Percentiles rank a stretch among this genome's conserved stretches.
These are phyloP conservation scores for Abelmoschus esculentus DNA, from an alignment of 345 rosid species.

Conservation along the genomic window DNA sequence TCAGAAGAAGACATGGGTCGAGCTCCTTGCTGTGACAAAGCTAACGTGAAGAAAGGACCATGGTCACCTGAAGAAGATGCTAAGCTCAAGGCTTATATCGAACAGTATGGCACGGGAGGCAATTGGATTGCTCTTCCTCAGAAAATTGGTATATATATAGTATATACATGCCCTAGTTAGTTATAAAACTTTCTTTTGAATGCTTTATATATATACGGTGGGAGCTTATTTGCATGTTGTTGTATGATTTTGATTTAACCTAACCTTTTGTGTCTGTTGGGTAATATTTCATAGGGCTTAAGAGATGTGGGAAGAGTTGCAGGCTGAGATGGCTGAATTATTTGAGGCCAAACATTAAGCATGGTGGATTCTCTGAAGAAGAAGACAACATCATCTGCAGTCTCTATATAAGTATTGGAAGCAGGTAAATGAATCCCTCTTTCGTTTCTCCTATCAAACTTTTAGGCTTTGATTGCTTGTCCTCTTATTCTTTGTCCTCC, in stretches of 20 bases:
- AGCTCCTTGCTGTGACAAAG: conserved; percentile 81
- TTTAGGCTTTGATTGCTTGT: conserved; percentile 25
- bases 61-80: conserved; percentile 98
- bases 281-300: conserved; percentile 17
- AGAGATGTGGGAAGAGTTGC: conserved; percentile 97
- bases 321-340: conserved; percentile 95
- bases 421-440: conserved; percentile 51
- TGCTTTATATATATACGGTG: neutral
- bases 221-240: neutral
- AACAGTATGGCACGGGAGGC: conserved; percentile 75
- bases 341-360: conserved; percentile 84
- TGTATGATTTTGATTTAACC: too few species aligned
- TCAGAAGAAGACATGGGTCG: conserved; percentile 53
- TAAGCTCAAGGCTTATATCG: conserved; percentile 84
- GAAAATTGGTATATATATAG: conserved; percentile 64
- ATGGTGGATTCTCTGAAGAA: conserved; percentile 96
- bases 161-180: neutral
- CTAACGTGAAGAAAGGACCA: conserved; percentile 88
- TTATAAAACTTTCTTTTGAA: neutral
- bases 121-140: conserved; percentile 99
- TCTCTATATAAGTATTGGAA: conserved; percentile 97
- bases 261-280: neutral
- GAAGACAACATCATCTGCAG: conserved; percentile 95
- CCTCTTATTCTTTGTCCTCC: conserved; percentile 35
- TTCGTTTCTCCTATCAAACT: conserved; percentile 9